These are phyloP conservation scores for Nakaseomyces glabratus DNA, from an alignment of 1,139 yeast species.

Conservation along the genomic window DNA sequence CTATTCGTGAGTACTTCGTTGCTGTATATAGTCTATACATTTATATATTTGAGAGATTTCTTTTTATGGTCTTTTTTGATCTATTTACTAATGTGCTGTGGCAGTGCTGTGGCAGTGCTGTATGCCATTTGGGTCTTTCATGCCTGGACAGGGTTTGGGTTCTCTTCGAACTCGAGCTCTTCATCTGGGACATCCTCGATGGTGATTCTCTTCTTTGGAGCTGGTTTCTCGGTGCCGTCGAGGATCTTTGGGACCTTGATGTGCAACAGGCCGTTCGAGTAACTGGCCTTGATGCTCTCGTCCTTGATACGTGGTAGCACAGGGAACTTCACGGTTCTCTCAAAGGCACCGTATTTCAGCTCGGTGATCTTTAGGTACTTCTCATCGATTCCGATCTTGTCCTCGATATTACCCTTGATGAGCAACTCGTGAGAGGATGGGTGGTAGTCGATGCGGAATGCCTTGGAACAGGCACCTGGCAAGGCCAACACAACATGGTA, in stretches of 20 bases:
- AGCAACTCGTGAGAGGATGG: conserved; percentile 43
- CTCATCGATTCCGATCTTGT: conserved; percentile 31
- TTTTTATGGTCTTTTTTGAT: too few species aligned
- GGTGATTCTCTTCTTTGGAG: conserved; percentile 35
- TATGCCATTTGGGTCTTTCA: background rate
- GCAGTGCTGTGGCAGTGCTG: background rate
- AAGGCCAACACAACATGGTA: conserved; percentile 42
- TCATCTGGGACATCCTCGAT: conserved; percentile 38
- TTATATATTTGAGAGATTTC: background rate
- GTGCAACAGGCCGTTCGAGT: conserved; percentile 42
- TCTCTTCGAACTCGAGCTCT: conserved; percentile 32
- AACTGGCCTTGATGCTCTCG: conserved; percentile 44
- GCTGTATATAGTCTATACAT: too few species aligned
- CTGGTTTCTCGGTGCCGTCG: conserved; percentile 26
- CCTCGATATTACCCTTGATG: conserved; percentile 39
- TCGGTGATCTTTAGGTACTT: conserved; percentile 36
- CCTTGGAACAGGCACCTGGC: conserved; percentile 45
- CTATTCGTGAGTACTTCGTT: too few species aligned
- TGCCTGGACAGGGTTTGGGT: conserved; percentile 21
- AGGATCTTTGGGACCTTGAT: conserved; percentile 40
- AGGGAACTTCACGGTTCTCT: conserved; percentile 47
- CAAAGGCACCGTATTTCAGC: conserved; percentile 44
- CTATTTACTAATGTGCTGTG: too few species aligned
- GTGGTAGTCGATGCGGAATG: conserved; percentile 48
- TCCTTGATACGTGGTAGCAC: conserved; percentile 42